A percentile compares a stretch with the other conserved stretches of the same genome.
phyloP scores from a whole-genome alignment of 306 rosid genomes.

The Lotus japonicus region DNA sequence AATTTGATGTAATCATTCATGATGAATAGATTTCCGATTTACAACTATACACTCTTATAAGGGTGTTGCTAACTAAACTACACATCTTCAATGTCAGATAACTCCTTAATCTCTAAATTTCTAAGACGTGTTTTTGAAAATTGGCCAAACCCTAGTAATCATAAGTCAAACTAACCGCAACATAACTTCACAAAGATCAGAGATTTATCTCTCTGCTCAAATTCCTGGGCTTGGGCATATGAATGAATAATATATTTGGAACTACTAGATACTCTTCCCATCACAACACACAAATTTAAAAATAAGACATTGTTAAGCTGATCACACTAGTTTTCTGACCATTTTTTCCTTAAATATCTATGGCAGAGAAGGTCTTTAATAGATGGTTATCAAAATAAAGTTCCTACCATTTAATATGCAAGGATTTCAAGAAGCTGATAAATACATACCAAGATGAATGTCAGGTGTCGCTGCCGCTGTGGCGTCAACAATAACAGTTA shows the following conservation, averaged over 20 bases:
- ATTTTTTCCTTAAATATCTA: neutral
- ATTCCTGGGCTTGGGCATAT: neutral
- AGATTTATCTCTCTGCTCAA: neutral
- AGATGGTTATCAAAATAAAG: neutral
- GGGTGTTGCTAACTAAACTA: neutral
- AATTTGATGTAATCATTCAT: neutral
- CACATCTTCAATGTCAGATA: neutral
- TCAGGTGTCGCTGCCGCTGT: conserved; percentile 86
- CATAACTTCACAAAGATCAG: neutral
- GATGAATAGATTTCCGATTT: neutral
- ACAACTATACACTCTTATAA: neutral
- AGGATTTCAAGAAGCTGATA: conserved; percentile 5
- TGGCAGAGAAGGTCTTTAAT: neutral
- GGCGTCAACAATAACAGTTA: conserved; percentile 72
- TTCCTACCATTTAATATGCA: conserved; percentile 5
- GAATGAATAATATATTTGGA: neutral
- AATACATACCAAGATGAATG: conserved; percentile 51
- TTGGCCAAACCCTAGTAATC: neutral
- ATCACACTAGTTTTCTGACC: neutral
- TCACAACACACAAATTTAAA: neutral
- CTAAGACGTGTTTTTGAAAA: neutral
- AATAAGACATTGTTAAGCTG: neutral
- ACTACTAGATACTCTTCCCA: neutral
- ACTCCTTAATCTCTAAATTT: neutral
- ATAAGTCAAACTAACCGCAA: neutral